Evolutionary conservation across 768 basidiomycete species (phyloP).

Genomic region (Pilatotrama ljubarskyi): DNA sequence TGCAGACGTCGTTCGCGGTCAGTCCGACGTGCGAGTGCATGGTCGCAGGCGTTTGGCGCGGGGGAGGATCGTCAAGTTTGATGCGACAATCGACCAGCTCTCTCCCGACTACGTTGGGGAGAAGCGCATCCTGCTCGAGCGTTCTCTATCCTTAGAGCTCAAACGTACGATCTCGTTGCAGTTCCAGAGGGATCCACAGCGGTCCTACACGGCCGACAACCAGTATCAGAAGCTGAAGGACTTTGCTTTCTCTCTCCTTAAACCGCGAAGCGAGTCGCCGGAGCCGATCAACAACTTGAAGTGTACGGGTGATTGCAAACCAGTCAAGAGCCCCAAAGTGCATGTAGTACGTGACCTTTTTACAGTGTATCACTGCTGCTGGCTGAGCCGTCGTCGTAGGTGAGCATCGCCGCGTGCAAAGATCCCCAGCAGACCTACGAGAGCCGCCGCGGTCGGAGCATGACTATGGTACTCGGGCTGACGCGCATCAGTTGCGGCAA

Average conservation of each 20-base stretch:
- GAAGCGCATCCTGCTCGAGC: background rate
- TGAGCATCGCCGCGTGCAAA: conserved; percentile 22
- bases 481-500: background rate
- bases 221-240: background rate
- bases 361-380: background rate
- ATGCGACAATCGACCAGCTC: background rate
- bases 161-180: background rate
- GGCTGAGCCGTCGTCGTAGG: background rate
- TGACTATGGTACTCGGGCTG: conserved; percentile 12
- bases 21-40: background rate
- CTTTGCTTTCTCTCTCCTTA: background rate
- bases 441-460: conserved; percentile 4
- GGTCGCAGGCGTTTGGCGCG: background rate
- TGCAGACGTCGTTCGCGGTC: background rate
- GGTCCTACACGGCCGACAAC: background rate
- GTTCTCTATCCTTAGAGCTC: background rate
- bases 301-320: conserved; percentile 21
- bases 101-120: background rate
- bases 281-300: background rate
- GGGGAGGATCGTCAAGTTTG: background rate
- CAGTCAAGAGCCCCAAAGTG: background rate
- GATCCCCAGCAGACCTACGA: conserved; percentile 26
- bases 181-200: background rate
- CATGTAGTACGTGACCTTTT: conserved; percentile 3
- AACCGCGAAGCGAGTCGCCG: conserved; percentile 15